phyloP scores from a whole-genome alignment of 2,329 filamentous ascomycete genomes.

The Colletotrichum lindemuthianum region DNA sequence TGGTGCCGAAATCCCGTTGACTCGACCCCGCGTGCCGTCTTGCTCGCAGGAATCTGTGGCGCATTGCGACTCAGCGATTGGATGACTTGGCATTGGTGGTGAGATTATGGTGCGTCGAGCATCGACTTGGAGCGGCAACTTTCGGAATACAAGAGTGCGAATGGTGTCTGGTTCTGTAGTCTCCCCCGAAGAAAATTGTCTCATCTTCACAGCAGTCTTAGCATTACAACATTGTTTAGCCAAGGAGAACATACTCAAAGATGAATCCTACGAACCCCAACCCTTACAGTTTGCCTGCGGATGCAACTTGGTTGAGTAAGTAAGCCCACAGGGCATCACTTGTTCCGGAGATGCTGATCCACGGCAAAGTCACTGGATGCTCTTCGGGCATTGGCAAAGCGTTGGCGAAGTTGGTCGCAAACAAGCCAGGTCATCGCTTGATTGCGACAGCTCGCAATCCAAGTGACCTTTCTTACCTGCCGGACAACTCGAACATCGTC shows the following conservation, averaged over 20 bases:
- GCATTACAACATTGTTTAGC: neutral
- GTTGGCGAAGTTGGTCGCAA: slow-evolving; percentile 50
- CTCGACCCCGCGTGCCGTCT: neutral
- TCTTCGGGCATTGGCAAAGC: slow-evolving; percentile 58
- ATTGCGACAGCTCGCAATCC: slow-evolving; percentile 60
- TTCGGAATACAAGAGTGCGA: neutral
- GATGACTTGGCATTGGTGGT: too few relatives aligned
- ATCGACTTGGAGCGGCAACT: neutral
- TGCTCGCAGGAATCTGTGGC: neutral
- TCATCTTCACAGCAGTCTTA: too few relatives aligned
- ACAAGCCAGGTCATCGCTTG: slow-evolving; percentile 50
- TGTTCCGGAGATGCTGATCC: slow-evolving; percentile 24
- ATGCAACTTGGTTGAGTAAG: slow-evolving; percentile 52
- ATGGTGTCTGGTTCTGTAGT: too few relatives aligned
- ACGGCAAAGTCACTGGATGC: slow-evolving; percentile 55
- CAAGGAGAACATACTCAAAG: neutral
- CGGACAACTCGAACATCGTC: slow-evolving; percentile 49
- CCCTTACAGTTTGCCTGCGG: slow-evolving; percentile 47
- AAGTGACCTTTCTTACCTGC: slow-evolving; percentile 51
- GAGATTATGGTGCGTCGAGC: neutral
- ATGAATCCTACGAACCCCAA: slow-evolving; percentile 46
- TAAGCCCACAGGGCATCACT: neutral
- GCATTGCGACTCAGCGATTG: neutral
- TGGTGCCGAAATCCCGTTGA: neutral
- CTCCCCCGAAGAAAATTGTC: too few relatives aligned